Evolutionary conservation across 148 eudicot species (phyloP).

Genomic region (Cornus suecica): DNA sequence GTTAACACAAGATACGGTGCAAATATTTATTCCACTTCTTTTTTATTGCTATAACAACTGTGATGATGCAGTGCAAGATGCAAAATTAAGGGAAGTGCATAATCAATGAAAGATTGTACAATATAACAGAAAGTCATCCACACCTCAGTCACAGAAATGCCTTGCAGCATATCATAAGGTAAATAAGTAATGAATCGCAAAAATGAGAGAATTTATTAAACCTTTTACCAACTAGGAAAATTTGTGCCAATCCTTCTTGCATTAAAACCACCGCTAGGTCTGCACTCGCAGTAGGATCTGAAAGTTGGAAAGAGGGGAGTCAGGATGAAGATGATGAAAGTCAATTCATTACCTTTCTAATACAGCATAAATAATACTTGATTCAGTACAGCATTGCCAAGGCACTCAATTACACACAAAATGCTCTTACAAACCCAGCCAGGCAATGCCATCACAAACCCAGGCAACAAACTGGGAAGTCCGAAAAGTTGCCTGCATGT

Average conservation of each 20-base stretch:
- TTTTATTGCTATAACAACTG: not conserved
- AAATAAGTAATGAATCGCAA: not conserved
- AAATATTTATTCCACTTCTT: not conserved
- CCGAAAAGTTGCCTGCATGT: not conserved
- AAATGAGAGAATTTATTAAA: slow-evolving; percentile 14
- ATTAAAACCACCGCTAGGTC: slow-evolving; percentile 85
- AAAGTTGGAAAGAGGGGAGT: slow-evolving; percentile 6
- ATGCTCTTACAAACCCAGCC: too few relatives aligned
- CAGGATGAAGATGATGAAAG: slow-evolving; percentile 6
- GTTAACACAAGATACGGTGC: not conserved
- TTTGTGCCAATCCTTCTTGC: slow-evolving; percentile 93
- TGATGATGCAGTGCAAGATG: not conserved
- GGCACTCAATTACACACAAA: too few relatives aligned
- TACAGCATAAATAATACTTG: not conserved
- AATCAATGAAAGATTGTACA: not conserved
- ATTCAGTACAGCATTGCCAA: not conserved
- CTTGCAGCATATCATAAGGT: not conserved
- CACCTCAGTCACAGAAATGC: not conserved
- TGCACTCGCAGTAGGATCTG: slow-evolving; percentile 93
- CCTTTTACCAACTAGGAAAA: slow-evolving; percentile 92
- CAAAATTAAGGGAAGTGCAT: not conserved
- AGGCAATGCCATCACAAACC: not conserved
- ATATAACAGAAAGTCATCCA: not conserved
- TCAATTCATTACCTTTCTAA: not conserved
- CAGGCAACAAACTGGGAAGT: too few relatives aligned